A percentile compares a stretch with the other conserved stretches of the same genome.
These are phyloP conservation scores for Magnaporthales sp. DNA, from an alignment of 2,329 filamentous ascomycete species.

Conservation along the genomic window DNA sequence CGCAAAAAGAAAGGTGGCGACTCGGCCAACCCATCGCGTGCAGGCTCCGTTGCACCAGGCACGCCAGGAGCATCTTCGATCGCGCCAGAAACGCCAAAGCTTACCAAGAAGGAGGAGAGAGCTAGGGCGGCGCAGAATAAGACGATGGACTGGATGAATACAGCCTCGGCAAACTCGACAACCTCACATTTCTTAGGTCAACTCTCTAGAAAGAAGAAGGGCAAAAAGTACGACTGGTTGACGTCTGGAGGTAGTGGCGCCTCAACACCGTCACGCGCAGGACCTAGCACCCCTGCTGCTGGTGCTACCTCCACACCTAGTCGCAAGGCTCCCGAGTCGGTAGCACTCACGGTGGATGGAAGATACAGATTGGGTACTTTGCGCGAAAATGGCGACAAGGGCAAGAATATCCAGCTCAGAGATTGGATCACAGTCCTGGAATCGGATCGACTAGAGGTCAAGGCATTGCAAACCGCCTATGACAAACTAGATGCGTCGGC, in stretches of 20 bases:
- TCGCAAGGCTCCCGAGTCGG: conserved; percentile 21
- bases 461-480: conserved; percentile 52
- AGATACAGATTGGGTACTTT: conserved; percentile 62
- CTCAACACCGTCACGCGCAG: conserved; percentile 34
- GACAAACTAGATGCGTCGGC: conserved; percentile 40
- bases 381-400: conserved; percentile 71
- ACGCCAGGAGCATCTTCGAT: conserved; percentile 46
- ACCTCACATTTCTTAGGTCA: conserved; percentile 57
- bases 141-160: conserved; percentile 67
- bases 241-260: conserved; percentile 45
- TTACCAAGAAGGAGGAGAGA: conserved; percentile 79
- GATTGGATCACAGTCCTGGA: conserved; percentile 78
- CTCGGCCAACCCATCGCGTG: conserved; percentile 34
- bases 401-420: conserved; percentile 71
- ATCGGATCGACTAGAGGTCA: conserved; percentile 55
- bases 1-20: conserved; percentile 37
- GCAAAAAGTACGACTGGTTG: conserved; percentile 71
- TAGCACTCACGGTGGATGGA: conserved; percentile 45
- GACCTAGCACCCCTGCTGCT: conserved; percentile 24
- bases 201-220: conserved; percentile 36
- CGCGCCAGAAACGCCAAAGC: conserved; percentile 57
- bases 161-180: conserved; percentile 69
- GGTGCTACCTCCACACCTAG: conserved; percentile 16
- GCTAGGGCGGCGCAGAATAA: conserved; percentile 71
- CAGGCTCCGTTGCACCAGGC: conserved; percentile 48